A percentile compares a stretch with the other conserved stretches of the same genome.
Conservation (phyloP, 495 filamentous ascomycete species). For the Baudoinia panamericana region DNA sequence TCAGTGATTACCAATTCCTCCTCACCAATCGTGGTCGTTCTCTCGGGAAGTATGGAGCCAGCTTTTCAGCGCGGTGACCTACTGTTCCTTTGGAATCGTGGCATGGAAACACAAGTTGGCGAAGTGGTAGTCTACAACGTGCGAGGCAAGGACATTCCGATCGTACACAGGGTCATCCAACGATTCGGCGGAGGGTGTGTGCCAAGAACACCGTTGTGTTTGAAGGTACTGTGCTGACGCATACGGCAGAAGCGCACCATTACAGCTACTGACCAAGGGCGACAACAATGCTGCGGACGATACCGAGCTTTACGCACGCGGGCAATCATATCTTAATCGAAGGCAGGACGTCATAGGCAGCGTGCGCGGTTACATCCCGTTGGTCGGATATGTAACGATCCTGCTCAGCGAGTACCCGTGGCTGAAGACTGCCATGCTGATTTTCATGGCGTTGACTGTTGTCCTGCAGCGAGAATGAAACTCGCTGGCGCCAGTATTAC, state of each 20-base stretch:
- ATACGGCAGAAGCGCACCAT: conserved; percentile 25
- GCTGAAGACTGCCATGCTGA: conserved; percentile 88
- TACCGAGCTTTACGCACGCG: conserved; percentile 76
- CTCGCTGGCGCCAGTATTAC: not conserved
- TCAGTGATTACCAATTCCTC: conserved; percentile 75
- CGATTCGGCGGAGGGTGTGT: conserved; percentile 37
- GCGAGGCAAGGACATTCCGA: conserved; percentile 80
- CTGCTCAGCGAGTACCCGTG: conserved; percentile 92
- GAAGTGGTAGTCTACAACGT: conserved; percentile 96
- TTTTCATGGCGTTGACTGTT: conserved; percentile 89
- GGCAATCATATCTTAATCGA: conserved; percentile 76
- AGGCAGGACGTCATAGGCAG: conserved; percentile 82
- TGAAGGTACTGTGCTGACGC: not conserved
- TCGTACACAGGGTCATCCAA: conserved; percentile 72
- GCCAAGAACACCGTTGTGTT: too few relatives aligned
- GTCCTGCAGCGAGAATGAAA: conserved; percentile 69
- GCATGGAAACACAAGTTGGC: conserved; percentile 61
- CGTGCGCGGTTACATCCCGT: conserved; percentile 85
- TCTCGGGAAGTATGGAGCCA: conserved; percentile 92
- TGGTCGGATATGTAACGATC: conserved; percentile 96
- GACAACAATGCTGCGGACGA: conserved; percentile 95
- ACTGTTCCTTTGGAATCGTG: conserved; percentile 87
- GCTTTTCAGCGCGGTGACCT: conserved; percentile 93
- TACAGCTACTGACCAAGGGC: conserved; percentile 83
- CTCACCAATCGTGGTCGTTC: conserved; percentile 88